phyloP scores from a whole-genome alignment of 1,139 yeast species.

The Nakaseomyces bracarensis region DNA sequence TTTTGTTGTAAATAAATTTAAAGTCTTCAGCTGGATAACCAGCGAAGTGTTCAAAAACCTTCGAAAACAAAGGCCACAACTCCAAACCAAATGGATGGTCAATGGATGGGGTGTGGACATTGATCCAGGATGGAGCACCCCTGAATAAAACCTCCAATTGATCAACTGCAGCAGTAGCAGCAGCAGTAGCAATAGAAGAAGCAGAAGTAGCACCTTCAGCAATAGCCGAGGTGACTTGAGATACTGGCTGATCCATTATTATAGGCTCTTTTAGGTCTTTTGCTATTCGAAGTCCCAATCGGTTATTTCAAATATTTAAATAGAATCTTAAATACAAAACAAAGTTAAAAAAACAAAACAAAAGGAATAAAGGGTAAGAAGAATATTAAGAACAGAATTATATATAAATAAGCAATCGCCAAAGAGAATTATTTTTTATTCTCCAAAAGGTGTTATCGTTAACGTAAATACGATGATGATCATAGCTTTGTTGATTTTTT shows the following conservation, averaged over 20 bases:
- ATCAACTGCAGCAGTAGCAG: constrained; percentile 10
- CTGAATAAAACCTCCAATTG: constrained; percentile 6
- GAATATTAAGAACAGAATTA: not conserved
- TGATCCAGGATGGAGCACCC: constrained; percentile 17
- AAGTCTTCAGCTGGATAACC: constrained; percentile 69
- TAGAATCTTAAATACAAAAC: no score
- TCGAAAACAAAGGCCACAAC: constrained; percentile 80
- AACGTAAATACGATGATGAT: constrained; percentile 5
- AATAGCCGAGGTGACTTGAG: constrained; percentile 4
- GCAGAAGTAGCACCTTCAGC: constrained; percentile 6
- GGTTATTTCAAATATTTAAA: no score
- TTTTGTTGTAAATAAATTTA: constrained; percentile 54
- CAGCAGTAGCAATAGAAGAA: constrained; percentile 10
- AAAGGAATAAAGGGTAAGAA: no score
- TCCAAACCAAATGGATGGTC: constrained; percentile 85
- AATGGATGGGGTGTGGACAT: constrained; percentile 45
- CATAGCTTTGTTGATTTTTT: constrained; percentile 3
- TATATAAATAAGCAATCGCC: no score
- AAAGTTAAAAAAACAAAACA: no score
- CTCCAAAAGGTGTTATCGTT: constrained; percentile 5
- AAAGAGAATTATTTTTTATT: no score
- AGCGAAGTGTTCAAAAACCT: constrained; percentile 40
- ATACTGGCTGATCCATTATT: constrained; percentile 7
- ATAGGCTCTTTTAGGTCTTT: no score
- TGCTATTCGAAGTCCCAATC: not conserved